Evolutionary conservation across 2,329 filamentous ascomycete genomes (phyloP).

Genomic region (Chaetothyriales sp.): DNA sequence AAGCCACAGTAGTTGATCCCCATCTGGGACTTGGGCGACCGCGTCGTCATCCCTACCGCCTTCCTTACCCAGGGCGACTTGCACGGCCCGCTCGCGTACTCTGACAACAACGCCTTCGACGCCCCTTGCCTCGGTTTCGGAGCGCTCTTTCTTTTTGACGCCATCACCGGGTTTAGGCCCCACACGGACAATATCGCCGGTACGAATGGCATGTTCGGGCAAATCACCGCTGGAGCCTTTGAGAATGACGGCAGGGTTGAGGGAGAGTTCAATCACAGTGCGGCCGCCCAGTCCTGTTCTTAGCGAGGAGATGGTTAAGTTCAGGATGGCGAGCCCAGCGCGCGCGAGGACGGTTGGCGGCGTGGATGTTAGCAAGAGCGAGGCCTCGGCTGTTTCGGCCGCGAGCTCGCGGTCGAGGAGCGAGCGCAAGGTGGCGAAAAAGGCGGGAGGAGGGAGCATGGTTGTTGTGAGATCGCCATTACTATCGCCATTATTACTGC

Average conservation of each 20-base stretch:
- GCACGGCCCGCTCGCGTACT: constrained; percentile 29
- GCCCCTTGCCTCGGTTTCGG: constrained; percentile 21
- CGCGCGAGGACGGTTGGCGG: constrained; percentile 25
- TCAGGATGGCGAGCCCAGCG: constrained; percentile 30
- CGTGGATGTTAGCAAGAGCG: constrained; percentile 23
- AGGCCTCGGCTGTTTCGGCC: constrained; percentile 31
- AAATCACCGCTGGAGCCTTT: constrained; percentile 20
- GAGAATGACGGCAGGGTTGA: constrained; percentile 53
- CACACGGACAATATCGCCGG: constrained; percentile 35
- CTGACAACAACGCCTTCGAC: constrained; percentile 36
- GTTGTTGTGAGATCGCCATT: not conserved
- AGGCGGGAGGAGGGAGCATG: constrained; percentile 25
- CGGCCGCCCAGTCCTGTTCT: constrained; percentile 87
- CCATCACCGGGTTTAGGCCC: constrained; percentile 26
- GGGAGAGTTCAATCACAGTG: constrained; percentile 65
- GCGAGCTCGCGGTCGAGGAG: constrained; percentile 32
- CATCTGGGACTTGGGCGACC: constrained; percentile 38
- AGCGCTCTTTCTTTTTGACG: constrained; percentile 23
- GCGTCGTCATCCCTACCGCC: constrained; percentile 26
- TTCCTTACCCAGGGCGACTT: constrained; percentile 31
- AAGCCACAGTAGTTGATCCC: constrained; percentile 51
- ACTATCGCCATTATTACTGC: not conserved
- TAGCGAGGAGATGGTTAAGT: constrained; percentile 48
- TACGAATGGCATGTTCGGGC: constrained; percentile 34
- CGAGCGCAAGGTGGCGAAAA: constrained; percentile 30